These are phyloP conservation scores for Phytophthora quininea DNA, from an alignment of 352 stramenopile species.

Conservation along the genomic window DNA sequence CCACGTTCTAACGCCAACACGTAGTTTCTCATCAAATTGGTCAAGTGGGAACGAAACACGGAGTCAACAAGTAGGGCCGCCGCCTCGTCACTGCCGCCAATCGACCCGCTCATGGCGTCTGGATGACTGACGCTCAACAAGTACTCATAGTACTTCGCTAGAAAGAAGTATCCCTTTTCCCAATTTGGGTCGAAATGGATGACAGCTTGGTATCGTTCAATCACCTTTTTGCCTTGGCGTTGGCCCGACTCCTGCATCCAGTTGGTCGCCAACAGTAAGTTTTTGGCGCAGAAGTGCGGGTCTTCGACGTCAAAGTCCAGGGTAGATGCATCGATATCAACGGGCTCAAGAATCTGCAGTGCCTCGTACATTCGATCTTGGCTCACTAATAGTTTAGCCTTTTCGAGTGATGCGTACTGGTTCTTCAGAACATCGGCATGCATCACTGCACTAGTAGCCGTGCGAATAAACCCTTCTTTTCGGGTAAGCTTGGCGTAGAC, in stretches of 20 bases:
- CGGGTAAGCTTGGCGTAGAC: conserved; percentile 82
- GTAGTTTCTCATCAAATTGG: conserved; percentile 96
- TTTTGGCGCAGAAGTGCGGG: conserved; percentile 80
- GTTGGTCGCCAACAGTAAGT: conserved; percentile 93
- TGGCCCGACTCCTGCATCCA: conserved; percentile 96
- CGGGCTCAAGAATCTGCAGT: conserved; percentile 81
- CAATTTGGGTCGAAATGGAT: conserved; percentile 93
- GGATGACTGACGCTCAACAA: conserved; percentile 80
- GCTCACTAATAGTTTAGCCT: conserved; percentile 81
- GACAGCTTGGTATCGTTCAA: conserved; percentile 94
- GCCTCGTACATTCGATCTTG: conserved; percentile 88
- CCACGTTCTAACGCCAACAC: conserved; percentile 79
- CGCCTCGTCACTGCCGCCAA: conserved; percentile 53
- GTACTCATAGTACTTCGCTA: conserved; percentile 93
- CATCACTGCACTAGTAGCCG: conserved; percentile 85
- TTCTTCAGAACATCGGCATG: conserved; percentile 83
- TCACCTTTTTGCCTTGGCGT: conserved; percentile 93
- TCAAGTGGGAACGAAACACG: conserved; percentile 72
- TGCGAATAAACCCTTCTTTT: conserved; percentile 85
- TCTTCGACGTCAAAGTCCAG: conserved; percentile 82
- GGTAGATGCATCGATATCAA: conserved; percentile 77
- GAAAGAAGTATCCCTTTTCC: conserved; percentile 93
- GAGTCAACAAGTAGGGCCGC: conserved; percentile 51
- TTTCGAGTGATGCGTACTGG: conserved; percentile 73
- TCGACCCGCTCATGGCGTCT: conserved; percentile 39